These are phyloP conservation scores for Falciphora oryzae DNA, from an alignment of 2,329 filamentous ascomycete genomes.

Conservation along the genomic window DNA sequence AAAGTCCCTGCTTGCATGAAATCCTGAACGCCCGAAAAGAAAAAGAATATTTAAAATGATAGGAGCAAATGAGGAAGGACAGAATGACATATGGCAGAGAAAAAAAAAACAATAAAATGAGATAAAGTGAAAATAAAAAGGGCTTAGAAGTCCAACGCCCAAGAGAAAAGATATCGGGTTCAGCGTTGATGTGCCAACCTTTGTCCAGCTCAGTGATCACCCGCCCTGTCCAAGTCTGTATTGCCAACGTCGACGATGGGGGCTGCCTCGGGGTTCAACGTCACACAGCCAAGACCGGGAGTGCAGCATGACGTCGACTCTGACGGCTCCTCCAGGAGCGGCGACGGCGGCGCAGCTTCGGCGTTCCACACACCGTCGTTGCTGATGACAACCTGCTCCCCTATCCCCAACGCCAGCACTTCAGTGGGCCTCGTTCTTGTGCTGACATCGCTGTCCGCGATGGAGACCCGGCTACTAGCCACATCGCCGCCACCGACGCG, in stretches of 20 bases:
- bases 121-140: not conserved
- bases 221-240: not conserved
- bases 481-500: not conserved
- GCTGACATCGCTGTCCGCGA: conserved; percentile 2
- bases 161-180: not conserved
- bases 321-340: conserved; percentile 10
- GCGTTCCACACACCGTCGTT: conserved; percentile 30
- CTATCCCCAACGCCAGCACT: conserved; percentile 34
- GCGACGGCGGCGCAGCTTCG: conserved; percentile 1
- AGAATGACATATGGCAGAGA: not conserved
- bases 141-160: not conserved
- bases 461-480: conserved; percentile 1
- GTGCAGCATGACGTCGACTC: not conserved
- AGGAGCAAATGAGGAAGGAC: not conserved
- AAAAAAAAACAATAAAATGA: not conserved
- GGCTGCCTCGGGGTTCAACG: not conserved
- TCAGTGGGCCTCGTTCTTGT: conserved; percentile 26
- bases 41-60: not conserved
- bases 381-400: conserved; percentile 37
- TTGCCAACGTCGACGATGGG: not conserved
- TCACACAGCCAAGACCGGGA: not conserved
- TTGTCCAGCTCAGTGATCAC: too few species aligned
- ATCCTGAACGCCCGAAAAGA: conserved; percentile 2
- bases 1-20: not conserved
- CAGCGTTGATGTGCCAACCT: too few species aligned